Percentiles rank a stretch among this genome's conserved stretches.
Conservation (phyloP, 257 asterid genomes). For the Thymus mandschuricus region DNA sequence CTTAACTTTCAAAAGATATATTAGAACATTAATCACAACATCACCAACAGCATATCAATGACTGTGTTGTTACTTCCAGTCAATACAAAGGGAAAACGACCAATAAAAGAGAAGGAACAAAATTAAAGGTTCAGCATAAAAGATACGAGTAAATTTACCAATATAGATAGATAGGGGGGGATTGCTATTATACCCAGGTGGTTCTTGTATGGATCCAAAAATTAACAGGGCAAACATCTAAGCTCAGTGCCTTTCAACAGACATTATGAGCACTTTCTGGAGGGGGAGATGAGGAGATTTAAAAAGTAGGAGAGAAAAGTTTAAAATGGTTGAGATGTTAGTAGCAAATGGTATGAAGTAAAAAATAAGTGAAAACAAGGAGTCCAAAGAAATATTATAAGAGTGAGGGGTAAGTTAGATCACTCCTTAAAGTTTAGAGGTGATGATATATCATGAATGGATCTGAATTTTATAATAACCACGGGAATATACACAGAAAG, state of each 20-base stretch:
- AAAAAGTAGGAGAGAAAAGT: conserved; percentile 13
- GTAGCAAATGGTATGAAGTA: conserved; percentile 12
- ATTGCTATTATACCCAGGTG: conserved; percentile 2
- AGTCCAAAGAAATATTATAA: not conserved
- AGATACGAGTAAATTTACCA: not conserved
- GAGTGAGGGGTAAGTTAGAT: conserved; percentile 1
- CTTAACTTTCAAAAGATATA: conserved; percentile 23
- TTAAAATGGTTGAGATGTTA: conserved; percentile 5
- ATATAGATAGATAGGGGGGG: not conserved
- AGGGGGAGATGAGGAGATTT: not conserved
- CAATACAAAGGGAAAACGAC: not conserved
- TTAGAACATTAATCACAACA: conserved; percentile 4
- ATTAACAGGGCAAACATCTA: not conserved
- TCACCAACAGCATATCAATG: not conserved
- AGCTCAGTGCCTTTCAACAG: conserved; percentile 6
- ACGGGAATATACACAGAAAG: not conserved
- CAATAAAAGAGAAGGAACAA: conserved; percentile 2
- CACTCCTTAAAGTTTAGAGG: not conserved
- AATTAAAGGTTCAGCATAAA: conserved; percentile 12
- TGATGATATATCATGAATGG: not conserved
- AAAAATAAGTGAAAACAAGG: conserved; percentile 7
- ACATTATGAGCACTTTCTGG: not conserved
- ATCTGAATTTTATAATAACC: not conserved
- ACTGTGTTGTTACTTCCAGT: not conserved
- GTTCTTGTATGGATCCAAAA: not conserved